A percentile compares a stretch with the other conserved stretches of the same genome.
These are phyloP conservation scores for Exophiala bonariae DNA, from an alignment of 2,329 filamentous ascomycete genomes.

Conservation along the genomic window DNA sequence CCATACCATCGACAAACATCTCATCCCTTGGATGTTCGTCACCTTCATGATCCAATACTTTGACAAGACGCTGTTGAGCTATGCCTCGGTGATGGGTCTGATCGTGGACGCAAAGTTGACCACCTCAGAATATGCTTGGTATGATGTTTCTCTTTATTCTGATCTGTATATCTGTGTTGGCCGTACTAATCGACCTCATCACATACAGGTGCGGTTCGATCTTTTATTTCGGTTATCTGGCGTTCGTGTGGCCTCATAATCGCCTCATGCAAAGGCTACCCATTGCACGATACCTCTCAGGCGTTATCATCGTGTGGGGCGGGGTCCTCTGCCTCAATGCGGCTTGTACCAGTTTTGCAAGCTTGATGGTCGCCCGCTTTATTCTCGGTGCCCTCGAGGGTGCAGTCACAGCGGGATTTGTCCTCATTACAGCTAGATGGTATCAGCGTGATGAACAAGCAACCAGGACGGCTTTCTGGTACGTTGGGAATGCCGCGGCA, in stretches of 20 bases:
- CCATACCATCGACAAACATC: conserved; percentile 7
- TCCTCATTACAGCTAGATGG: conserved; percentile 53
- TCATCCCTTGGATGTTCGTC: conserved; percentile 8
- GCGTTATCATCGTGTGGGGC: conserved; percentile 56
- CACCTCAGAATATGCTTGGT: conserved; percentile 52
- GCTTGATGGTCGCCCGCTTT: conserved; percentile 45
- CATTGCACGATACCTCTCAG: conserved; percentile 51
- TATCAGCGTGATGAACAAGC: conserved; percentile 52
- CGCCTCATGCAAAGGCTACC: conserved; percentile 30
- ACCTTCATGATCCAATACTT: conserved; percentile 39
- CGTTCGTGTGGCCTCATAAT: conserved; percentile 38
- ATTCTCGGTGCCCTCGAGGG: conserved; percentile 50
- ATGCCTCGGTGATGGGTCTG: conserved; percentile 55
- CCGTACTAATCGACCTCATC: too few relatives aligned
- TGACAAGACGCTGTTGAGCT: conserved; percentile 52
- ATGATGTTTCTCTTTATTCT: conserved; percentile 52
- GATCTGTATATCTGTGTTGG: too few relatives aligned
- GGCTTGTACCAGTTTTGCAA: conserved; percentile 48
- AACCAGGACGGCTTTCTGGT: conserved; percentile 59
- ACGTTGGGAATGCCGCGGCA: conserved; percentile 57
- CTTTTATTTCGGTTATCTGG: conserved; percentile 42
- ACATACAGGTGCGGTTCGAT: conserved; percentile 36
- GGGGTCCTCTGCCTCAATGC: conserved; percentile 52
- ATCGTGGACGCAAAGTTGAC: conserved; percentile 44
- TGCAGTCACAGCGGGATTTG: conserved; percentile 50